phyloP scores from a whole-genome alignment of 1,284 basidiomycete genomes.

The Chalciporus piperatoides region DNA sequence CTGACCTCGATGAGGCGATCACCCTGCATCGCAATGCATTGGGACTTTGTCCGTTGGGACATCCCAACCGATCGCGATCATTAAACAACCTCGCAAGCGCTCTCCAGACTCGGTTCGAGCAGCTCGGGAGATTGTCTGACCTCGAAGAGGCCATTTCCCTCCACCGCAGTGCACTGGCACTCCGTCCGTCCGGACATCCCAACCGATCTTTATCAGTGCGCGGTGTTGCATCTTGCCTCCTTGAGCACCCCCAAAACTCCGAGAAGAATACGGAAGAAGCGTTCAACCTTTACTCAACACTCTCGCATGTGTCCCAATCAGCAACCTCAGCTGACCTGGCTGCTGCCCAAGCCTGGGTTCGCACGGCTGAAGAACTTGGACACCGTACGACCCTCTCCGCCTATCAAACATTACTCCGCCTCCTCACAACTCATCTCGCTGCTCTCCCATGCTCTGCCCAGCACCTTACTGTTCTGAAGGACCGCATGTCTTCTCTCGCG shows the following conservation, averaged over 20 bases:
- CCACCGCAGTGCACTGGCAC: background rate
- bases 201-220: background rate
- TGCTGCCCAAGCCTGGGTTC: background rate
- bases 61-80: background rate
- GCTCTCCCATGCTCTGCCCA: background rate
- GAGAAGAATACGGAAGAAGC: background rate
- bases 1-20: background rate
- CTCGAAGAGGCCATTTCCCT: background rate
- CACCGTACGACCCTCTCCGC: background rate
- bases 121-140: background rate
- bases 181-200: background rate
- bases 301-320: background rate
- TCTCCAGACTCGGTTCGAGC: background rate
- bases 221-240: background rate
- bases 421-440: background rate
- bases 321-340: background rate
- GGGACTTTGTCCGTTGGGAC: background rate
- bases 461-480: background rate
- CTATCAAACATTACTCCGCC: background rate
- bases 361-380: background rate
- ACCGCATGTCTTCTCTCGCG: background rate
- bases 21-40: background rate
- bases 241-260: background rate
- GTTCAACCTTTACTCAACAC: background rate
- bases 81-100: background rate